Percentiles rank a stretch among this genome's conserved stretches.
phyloP scores from a whole-genome alignment of 2,329 filamentous ascomycete genomes.

The Myrmaecium sp. region DNA sequence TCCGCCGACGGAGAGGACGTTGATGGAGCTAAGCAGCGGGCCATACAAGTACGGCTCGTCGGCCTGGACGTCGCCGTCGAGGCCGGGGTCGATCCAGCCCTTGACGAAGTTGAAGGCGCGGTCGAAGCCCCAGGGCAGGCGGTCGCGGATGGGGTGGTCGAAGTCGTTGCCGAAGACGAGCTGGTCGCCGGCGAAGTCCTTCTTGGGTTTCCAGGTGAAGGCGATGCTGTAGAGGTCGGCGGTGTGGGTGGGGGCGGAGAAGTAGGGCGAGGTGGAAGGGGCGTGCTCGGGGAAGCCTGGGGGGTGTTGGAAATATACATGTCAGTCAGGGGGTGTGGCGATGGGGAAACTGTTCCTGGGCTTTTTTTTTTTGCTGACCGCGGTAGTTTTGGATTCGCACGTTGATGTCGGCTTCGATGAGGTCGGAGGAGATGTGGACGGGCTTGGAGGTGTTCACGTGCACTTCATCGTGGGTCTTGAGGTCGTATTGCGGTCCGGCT shows the following conservation, averaged over 20 bases:
- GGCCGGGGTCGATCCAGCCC: constrained; percentile 78
- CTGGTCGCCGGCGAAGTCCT: constrained; percentile 47
- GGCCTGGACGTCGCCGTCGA: constrained; percentile 80
- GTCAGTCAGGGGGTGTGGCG: constrained; percentile 5
- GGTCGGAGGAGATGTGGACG: constrained; percentile 43
- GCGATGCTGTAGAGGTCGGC: constrained; percentile 74
- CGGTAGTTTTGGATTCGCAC: constrained; percentile 55
- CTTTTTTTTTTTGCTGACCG: too few relatives aligned
- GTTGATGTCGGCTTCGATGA: constrained; percentile 50
- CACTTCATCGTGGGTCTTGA: constrained; percentile 52
- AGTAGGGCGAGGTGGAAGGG: constrained; percentile 59
- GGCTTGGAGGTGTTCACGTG: constrained; percentile 55
- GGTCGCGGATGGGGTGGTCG: constrained; percentile 73
- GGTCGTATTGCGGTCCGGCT: constrained; percentile 61
- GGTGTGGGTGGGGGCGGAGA: constrained; percentile 50
- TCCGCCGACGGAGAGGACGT: constrained; percentile 44
- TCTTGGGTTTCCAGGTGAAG: constrained; percentile 61
- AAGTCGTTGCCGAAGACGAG: constrained; percentile 94
- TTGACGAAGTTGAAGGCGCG: constrained; percentile 73
- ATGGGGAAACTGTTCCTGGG: too few relatives aligned
- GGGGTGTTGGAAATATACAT: background rate
- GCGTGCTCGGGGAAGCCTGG: constrained; percentile 55
- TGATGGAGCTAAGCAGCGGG: constrained; percentile 63
- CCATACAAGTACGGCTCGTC: constrained; percentile 79
- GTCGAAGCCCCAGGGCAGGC: constrained; percentile 70